phyloP scores from a whole-genome alignment of 2,329 filamentous ascomycete genomes.

The Stagonosporopsis chrysanthemi region DNA sequence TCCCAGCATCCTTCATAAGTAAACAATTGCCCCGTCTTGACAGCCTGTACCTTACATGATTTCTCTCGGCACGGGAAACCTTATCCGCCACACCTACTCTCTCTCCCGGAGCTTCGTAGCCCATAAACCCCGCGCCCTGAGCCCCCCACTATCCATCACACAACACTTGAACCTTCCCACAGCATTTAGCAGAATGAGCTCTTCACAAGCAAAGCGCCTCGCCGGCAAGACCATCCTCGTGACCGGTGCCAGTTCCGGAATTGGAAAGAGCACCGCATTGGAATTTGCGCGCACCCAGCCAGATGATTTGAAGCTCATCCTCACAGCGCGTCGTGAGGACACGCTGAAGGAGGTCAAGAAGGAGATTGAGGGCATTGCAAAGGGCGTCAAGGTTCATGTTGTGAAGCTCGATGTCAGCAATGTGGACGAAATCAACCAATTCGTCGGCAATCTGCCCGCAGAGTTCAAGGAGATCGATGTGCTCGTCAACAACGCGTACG shows the following conservation, averaged over 20 bases:
- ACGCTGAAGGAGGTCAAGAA: slow-evolving; percentile 76
- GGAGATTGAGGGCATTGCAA: slow-evolving; percentile 77
- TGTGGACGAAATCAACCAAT: slow-evolving; percentile 73
- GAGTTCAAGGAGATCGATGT: slow-evolving; percentile 88
- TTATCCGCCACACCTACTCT: slow-evolving; percentile 6
- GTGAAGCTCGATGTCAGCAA: slow-evolving; percentile 89
- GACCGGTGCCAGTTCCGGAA: slow-evolving; percentile 92
- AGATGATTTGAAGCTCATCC: slow-evolving; percentile 78
- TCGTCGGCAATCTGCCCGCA: slow-evolving; percentile 76
- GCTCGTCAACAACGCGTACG: slow-evolving; percentile 94
- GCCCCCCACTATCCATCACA: slow-evolving; percentile 8
- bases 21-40: slow-evolving; percentile 9
- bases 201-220: slow-evolving; percentile 77
- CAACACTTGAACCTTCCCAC: slow-evolving; percentile 17
- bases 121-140: slow-evolving; percentile 7
- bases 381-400: slow-evolving; percentile 78
- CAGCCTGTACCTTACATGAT: slow-evolving; percentile 14
- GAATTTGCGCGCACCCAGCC: slow-evolving; percentile 91
- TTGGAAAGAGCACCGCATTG: slow-evolving; percentile 81
- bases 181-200: slow-evolving; percentile 64
- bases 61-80: slow-evolving; percentile 12
- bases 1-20: slow-evolving; percentile 5
- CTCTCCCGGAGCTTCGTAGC: slow-evolving; percentile 4
- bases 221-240: slow-evolving; percentile 91
- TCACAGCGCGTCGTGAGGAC: slow-evolving; percentile 88